Evolutionary conservation across 1,139 yeast genomes (phyloP), one percentile per base, ranked within the genome.

Genomic region (Lodderomyces elongisporus): DNA sequence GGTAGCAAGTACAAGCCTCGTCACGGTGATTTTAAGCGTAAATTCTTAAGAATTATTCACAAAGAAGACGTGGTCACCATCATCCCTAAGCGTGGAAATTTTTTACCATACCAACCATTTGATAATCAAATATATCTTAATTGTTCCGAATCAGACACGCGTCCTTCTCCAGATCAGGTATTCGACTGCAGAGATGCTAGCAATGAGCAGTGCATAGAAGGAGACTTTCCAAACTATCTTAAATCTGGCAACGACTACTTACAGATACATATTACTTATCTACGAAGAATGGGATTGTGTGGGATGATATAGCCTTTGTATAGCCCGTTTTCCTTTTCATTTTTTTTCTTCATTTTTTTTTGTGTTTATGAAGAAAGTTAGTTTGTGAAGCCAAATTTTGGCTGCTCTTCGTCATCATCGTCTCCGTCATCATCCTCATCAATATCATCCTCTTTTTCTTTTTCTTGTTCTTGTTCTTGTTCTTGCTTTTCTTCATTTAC

Each of bases 221-320:
- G 53, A 1, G 66, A 63, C 30, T 66, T 66, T 35, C 46, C 45
- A n/a, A 18, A 15, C 43, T 21, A 50, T 41, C 31, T 49, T 17
- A 18, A 7, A 18, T 7, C 7, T 7, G 10, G 10, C 22, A 18
- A 18, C 10, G 53, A 63, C 31, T 59, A 58, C 39, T 58, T 61
- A 37, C 62, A 57, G 28, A 60, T 58, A 27, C 79, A 73, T 47
- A 60, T 66, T 34, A 65, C 70, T 8, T 73, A 73, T 45, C 72
- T 73, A 45, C 56, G 76, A 36, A 53, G 51, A 21, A 49, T 73
- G 57, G 78, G 78, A 0, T 45, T 58, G 25, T 73, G 79, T 48
- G 74, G 75, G 2, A 46, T 66, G n/a, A n/a, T n/a, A n/a, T n/a
- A n/a, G n/a, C n/a, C n/a, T n/a, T n/a, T n/a, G n/a, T n/a, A n/a